Base-by-base conservation (phyloP, 495 filamentous ascomycete genomes). In the Filosporella fistucella region DNA sequence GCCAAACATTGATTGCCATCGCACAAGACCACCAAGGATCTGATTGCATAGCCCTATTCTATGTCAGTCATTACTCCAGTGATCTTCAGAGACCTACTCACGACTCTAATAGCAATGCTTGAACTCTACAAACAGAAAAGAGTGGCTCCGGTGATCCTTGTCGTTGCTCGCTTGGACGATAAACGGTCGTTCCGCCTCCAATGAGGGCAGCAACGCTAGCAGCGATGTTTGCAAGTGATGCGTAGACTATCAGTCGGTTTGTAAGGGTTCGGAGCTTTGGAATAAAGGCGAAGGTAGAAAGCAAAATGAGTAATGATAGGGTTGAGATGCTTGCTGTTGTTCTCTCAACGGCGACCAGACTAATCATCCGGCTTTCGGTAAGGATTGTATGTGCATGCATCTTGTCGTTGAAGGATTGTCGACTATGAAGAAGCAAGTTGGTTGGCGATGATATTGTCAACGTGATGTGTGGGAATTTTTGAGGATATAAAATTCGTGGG, bases 1-100 rank as follows among this genome's bases (percentile, higher is more conserved):
- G 72, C 60, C 86, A 89, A 46, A 93, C 89, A 55, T 94, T 94
- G 48, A 85, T 71, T 0, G 89, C 88, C 87, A 94, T 93, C 49
- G 83, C 83, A 41, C 89, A 68, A 28, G 74, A 76, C 77, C 73
- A 79, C 67, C 70, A 70, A 2, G 75, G 70, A 59, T 79, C 75
- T 25, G 73, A 72, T 61, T 75, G 74, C 72, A 79, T 77, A 61
- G 77, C 76, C 62, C 75, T 78, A 40, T 7, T 24, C 25, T 45
- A 32, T 62, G 48, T 51, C 24, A 28, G 30, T 13, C 28, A 23
- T 16, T 25, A n/a, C 2, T n/a, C 45, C 29, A 29, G 6, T 36
- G 0, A 18, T 2, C 13, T 42, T 23, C 69, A 71, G 57, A 47
- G 63, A 49, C 22, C 30, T 36, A 66, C 70, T 63, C 54, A 74